Base-by-base conservation (phyloP, 2,329 filamentous ascomycete species). In the Bipolaris zeicola region DNA sequence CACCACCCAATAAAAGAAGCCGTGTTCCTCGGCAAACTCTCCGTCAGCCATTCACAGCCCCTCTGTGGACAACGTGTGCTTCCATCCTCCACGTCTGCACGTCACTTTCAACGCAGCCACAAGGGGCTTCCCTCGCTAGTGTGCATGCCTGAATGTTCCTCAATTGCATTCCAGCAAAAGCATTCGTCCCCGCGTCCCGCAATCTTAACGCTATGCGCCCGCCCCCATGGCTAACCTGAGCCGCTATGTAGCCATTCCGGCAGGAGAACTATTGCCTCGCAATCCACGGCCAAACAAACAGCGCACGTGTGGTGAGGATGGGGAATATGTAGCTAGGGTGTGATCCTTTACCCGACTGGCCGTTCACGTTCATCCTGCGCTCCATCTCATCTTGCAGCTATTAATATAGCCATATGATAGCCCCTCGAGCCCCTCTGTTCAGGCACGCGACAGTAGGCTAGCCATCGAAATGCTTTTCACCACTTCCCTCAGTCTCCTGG, bases 391-490 rank as follows among this genome's bases (percentile, higher is more conserved):
- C 44, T 26, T 49, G 49, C 43, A 51, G 34, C 26, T 54, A 47
- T 59, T 56, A 48, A 62, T 60, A 67, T 61, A 62, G 46, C 26
- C 50, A 22, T 50, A 3, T 8, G 11, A 22, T 22, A 14, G 33
- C 38, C 52, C 26, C 31, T 24, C 20, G 4, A 39, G 2, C 26
- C 22, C 50, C 55, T 42, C 28, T 56, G 54, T 28, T 49, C 37
- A 52, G 37, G 55, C 55, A 64, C 63, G 62, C 65, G 60, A 66
- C 55, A 50, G 20, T 58, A 20, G 3, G 10, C 33, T 18, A 14
- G 44, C 26, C 18, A 46, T 47, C 55, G 61, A 33, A 5, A 73
- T 73, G 69, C 16, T 69, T n/a, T 47, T 66, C 20, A 43, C 58
- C 5, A 28, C 50, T 1, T 61, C 60, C 1, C 26, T 68, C 24